These are phyloP conservation scores for Malus sylvestris DNA, from an alignment of 306 rosid genomes.

Conservation along the genomic window DNA sequence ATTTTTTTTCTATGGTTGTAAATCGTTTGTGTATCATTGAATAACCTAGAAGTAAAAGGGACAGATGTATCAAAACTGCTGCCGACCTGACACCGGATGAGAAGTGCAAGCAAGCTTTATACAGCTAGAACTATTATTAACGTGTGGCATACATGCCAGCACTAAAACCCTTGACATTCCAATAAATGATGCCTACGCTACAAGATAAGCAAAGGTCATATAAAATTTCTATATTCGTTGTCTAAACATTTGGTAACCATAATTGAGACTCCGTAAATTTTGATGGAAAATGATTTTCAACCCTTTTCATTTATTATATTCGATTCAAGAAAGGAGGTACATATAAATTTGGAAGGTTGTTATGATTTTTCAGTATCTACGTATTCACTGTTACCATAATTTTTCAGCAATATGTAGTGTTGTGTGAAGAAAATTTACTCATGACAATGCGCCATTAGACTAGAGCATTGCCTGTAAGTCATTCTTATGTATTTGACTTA, in stretches of 20 bases:
- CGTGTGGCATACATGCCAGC: neutral
- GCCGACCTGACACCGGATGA: neutral
- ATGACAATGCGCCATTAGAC: no score
- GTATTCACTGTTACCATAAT: no score
- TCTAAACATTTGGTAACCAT: neutral
- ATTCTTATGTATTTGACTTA: no score
- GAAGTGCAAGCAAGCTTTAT: neutral
- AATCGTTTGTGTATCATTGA: neutral
- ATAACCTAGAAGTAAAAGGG: neutral
- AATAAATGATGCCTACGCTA: neutral
- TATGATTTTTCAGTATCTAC: neutral
- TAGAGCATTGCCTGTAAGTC: no score
- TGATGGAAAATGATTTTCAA: neutral
- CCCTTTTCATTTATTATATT: neutral
- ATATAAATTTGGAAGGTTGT: neutral
- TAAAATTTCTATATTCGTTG: neutral
- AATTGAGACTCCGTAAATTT: no score
- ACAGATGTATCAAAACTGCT: neutral
- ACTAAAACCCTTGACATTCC: neutral
- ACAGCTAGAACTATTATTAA: neutral
- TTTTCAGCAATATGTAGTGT: no score
- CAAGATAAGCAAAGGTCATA: neutral
- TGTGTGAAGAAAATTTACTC: no score
- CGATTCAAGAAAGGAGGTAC: neutral
- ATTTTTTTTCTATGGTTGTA: neutral